Evolutionary conservation across 768 basidiomycete genomes (phyloP), one percentile per base, ranked within the genome.

Genomic region (Lentinula lateritia): DNA sequence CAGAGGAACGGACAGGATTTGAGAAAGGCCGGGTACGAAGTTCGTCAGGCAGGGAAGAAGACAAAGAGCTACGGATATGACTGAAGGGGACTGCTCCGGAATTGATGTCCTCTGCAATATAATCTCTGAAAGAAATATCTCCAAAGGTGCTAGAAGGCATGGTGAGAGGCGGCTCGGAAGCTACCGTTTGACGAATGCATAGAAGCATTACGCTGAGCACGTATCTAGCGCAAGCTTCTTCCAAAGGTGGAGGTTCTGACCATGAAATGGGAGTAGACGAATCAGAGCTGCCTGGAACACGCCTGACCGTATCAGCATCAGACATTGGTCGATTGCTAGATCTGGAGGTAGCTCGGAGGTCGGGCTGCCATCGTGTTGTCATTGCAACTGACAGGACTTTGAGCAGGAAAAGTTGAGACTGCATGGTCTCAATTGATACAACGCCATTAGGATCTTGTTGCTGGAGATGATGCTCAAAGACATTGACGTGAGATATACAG

Each of bases 371-470:
- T 36, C 90, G 85, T 15, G 89, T 86, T 5, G 90, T 84, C 81
- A 95, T 85, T 52, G 87, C 84, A 48, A 89, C 78, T 0, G 88
- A 81, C 12, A 96, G 73, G 23, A 95, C 86, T 73, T 95, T 93
- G 67, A 95, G 79, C 42, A 95, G 74, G 66, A 92, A 92, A 1
- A 95, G 78, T 70, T 95, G 91, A 0, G 93, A 95, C 69, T 95
- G 93, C 4, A 94, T 80, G 46, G 88, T 82, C 60, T 93, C 89
- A 16, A 91, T 77, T 2, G 86, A 39, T 23, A 39, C 38, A n/a
- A 12, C 36, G 23, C 43, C 16, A 63, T 54, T 48, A 57, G 55
- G 20, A 41, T 50, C 58, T 48, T 52, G 50, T 63, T 71, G 65
- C 67, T 50, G 45, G 15, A 46, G 32, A 28, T 50, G 3, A 8